These are phyloP conservation scores for Zoysia japonica DNA, from an alignment of 176 grass and related monocot species.

Conservation along the genomic window DNA sequence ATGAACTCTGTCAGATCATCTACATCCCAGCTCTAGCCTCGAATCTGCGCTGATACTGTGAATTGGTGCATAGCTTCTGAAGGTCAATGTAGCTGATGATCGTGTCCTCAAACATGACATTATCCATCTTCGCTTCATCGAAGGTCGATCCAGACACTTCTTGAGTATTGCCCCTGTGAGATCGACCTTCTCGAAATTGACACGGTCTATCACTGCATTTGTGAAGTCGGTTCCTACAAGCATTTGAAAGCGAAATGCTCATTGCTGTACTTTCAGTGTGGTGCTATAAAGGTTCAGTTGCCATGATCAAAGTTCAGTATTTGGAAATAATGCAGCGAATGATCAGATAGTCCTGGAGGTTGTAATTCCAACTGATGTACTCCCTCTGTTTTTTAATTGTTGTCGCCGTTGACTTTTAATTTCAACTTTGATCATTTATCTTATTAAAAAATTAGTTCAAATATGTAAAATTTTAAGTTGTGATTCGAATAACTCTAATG, in stretches of 20 bases:
- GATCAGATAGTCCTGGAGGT: too few species aligned
- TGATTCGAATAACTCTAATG: too few species aligned
- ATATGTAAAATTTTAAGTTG: too few species aligned
- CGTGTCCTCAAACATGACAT: constrained; percentile 73
- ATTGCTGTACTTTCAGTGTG: not conserved
- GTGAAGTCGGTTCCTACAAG: constrained; percentile 79
- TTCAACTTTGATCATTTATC: too few species aligned
- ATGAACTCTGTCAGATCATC: constrained; percentile 42
- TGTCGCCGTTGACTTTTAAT: too few species aligned
- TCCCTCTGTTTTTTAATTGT: too few species aligned
- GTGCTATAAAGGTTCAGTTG: not conserved
- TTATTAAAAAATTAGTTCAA: too few species aligned
- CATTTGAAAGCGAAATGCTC: not conserved
- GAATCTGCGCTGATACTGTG: constrained; percentile 55
- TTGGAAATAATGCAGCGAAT: constrained; percentile 24
- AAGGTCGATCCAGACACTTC: constrained; percentile 92
- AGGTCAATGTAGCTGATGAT: constrained; percentile 93
- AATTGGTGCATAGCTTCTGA: constrained; percentile 86
- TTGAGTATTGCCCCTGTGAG: constrained; percentile 82
- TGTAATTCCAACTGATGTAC: too few species aligned
- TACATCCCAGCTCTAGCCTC: constrained; percentile 68
- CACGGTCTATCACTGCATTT: constrained; percentile 86
- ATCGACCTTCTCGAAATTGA: constrained; percentile 72
- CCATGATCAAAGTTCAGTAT: not conserved
- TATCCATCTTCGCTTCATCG: constrained; percentile 62